phyloP scores from a whole-genome alignment of 768 basidiomycete genomes.

The Mycena maculata region DNA sequence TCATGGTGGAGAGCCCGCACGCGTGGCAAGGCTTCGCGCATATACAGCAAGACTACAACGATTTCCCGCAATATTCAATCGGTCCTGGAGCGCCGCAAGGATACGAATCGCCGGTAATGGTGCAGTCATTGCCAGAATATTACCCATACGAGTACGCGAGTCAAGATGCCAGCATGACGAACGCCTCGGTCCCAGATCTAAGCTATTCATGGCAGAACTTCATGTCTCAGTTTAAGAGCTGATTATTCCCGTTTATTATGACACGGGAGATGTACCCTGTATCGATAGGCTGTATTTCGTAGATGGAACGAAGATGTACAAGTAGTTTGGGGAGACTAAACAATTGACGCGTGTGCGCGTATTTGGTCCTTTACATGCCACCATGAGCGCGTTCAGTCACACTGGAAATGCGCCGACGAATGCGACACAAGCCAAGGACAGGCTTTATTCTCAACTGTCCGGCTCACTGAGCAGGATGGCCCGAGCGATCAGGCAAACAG shows the following conservation, averaged over 20 bases:
- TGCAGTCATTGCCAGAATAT: constrained; percentile 42
- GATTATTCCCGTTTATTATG: constrained; percentile 1
- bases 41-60: constrained; percentile 32
- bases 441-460: constrained; percentile 83
- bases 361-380: not conserved
- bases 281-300: constrained; percentile 23
- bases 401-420: constrained; percentile 56
- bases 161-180: constrained; percentile 28
- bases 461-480: constrained; percentile 76
- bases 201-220: constrained; percentile 62
- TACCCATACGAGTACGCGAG: constrained; percentile 33
- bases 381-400: constrained; percentile 32
- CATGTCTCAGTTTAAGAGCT: constrained; percentile 55
- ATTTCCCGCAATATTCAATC: constrained; percentile 34
- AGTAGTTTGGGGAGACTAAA: too few relatives aligned
- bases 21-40: constrained; percentile 34
- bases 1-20: constrained; percentile 31
- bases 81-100: constrained; percentile 33
- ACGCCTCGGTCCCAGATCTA: constrained; percentile 49
- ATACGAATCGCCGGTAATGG: constrained; percentile 44
- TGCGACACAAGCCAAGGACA: constrained; percentile 82
- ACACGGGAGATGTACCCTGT: constrained; percentile 1
- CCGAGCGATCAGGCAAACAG: constrained; percentile 75
- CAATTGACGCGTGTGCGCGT: too few relatives aligned
- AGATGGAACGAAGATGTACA: too few relatives aligned